Evolutionary conservation across 1,139 yeast species (phyloP).

Genomic region (Cylindricascospora bacillispora): DNA sequence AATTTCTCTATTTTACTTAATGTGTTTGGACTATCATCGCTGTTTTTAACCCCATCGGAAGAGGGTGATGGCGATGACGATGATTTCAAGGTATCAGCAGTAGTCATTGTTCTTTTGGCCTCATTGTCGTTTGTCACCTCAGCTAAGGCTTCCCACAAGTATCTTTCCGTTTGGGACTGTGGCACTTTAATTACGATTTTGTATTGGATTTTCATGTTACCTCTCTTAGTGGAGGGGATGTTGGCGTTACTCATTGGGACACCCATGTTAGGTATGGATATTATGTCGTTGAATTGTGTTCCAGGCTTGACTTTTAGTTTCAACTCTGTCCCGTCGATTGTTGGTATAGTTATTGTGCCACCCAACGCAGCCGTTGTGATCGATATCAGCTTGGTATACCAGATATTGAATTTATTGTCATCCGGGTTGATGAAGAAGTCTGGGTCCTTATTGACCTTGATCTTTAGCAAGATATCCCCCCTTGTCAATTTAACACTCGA

Average conservation of each 20-base stretch:
- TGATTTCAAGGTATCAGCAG: constrained; percentile 22
- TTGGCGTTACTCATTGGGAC: constrained; percentile 41
- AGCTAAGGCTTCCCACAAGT: constrained; percentile 89
- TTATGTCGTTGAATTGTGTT: constrained; percentile 62
- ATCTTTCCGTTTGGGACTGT: constrained; percentile 74
- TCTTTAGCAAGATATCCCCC: constrained; percentile 80
- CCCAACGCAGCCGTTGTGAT: constrained; percentile 97
- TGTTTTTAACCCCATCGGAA: too few species aligned
- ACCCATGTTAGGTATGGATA: constrained; percentile 79
- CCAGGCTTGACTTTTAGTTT: constrained; percentile 80
- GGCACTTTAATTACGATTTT: constrained; percentile 65
- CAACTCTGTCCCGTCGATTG: constrained; percentile 62
- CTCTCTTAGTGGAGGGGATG: constrained; percentile 40
- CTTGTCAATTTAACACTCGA: constrained; percentile 41
- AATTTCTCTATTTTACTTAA: constrained; percentile 50
- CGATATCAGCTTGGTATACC: constrained; percentile 55
- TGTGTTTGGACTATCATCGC: constrained; percentile 45
- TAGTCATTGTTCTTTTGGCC: constrained; percentile 57
- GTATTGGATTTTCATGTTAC: constrained; percentile 68
- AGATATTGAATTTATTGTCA: constrained; percentile 38
- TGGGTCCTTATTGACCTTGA: constrained; percentile 64
- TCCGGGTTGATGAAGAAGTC: constrained; percentile 51
- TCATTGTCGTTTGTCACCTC: constrained; percentile 70
- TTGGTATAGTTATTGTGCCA: constrained; percentile 79
- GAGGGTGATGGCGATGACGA: too few species aligned